phyloP scores from a whole-genome alignment of 2,329 filamentous ascomycete species.

The Aspergillus japonicus region DNA sequence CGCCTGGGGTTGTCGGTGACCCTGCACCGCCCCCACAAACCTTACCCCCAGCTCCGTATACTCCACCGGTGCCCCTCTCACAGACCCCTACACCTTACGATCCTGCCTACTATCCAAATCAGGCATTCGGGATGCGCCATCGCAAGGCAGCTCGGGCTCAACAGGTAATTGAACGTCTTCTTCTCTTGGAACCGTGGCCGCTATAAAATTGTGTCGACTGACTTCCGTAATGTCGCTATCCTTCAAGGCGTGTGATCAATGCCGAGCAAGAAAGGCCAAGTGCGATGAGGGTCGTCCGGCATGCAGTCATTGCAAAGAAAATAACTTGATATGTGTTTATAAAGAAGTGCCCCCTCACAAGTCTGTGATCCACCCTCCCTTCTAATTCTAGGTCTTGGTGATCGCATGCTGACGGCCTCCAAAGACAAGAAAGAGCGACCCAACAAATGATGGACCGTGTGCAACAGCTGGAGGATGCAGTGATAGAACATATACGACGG shows the following conservation, averaged over 20 bases:
- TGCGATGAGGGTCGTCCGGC: constrained; percentile 84
- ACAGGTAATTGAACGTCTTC: constrained; percentile 30
- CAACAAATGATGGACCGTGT: constrained; percentile 39
- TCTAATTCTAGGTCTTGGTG: neutral
- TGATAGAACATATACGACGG: constrained; percentile 26
- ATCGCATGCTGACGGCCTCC: constrained; percentile 4
- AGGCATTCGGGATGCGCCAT: constrained; percentile 34
- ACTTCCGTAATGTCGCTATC: constrained; percentile 5
- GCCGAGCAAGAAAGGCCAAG: constrained; percentile 82
- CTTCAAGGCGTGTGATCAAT: constrained; percentile 81
- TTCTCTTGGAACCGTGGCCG: neutral
- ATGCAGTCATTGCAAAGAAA: constrained; percentile 83
- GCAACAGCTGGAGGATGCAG: constrained; percentile 30
- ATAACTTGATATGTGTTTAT: constrained; percentile 79
- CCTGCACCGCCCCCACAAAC: constrained; percentile 29
- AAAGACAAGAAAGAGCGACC: constrained; percentile 44
- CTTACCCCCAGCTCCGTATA: constrained; percentile 32
- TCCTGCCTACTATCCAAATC: constrained; percentile 30
- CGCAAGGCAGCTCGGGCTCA: constrained; percentile 42
- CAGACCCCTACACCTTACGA: constrained; percentile 35
- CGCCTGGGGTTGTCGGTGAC: constrained; percentile 29
- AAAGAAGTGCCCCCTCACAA: constrained; percentile 88
- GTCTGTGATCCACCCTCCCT: constrained; percentile 51
- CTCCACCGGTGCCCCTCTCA: constrained; percentile 26
- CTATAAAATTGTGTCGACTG: constrained; percentile 1